These are phyloP conservation scores for Dionaea muscipula DNA, from an alignment of 179 eudicot species.

Conservation along the genomic window DNA sequence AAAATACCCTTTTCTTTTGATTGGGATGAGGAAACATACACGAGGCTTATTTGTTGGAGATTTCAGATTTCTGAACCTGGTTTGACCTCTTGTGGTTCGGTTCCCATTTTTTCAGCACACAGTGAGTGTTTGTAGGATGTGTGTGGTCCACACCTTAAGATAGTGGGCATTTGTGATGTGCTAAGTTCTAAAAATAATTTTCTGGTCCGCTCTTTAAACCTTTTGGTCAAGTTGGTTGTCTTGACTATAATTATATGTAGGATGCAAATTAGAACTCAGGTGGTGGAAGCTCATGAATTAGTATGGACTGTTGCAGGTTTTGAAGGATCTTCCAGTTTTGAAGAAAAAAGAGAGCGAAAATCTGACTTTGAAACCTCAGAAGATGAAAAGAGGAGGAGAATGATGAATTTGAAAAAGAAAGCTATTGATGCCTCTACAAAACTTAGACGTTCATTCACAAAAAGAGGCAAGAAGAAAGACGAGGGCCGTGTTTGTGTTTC, in stretches of 20 bases:
- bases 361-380: constrained; percentile 30
- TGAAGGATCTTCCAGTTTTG: constrained; percentile 21
- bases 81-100: too few relatives aligned
- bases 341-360: constrained; percentile 29
- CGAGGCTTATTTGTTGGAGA: too few relatives aligned
- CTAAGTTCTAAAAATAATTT: too few relatives aligned
- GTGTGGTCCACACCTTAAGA: too few relatives aligned
- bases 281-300: neutral
- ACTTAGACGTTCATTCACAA: constrained; percentile 30
- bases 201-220: neutral
- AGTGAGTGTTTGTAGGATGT: too few relatives aligned
- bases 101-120: too few relatives aligned
- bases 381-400: constrained; percentile 32
- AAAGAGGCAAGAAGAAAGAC: constrained; percentile 30
- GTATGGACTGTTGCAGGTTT: constrained; percentile 24
- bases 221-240: neutral
- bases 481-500: constrained; percentile 15
- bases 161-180: too few relatives aligned
- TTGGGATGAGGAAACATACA: too few relatives aligned
- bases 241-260: too few relatives aligned
- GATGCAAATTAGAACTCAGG: too few relatives aligned
- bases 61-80: too few relatives aligned
- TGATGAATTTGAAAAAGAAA: constrained; percentile 37
- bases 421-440: constrained; percentile 36
- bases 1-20: too few relatives aligned